Evolutionary conservation across 2,329 filamentous ascomycete genomes (phyloP).

Genomic region (Nemania abortiva): DNA sequence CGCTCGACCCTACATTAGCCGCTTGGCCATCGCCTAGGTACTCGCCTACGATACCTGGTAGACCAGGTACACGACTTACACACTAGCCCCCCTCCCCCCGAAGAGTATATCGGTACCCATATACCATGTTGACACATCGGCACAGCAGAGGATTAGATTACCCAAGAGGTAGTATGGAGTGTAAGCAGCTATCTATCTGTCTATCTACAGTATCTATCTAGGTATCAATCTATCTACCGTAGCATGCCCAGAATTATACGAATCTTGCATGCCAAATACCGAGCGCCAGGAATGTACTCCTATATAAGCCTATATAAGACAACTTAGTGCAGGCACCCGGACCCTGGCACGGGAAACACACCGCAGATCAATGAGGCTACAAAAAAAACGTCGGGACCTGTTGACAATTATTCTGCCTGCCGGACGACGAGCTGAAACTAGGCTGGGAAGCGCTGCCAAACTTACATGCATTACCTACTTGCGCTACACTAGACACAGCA

Average conservation of each 20-base stretch:
- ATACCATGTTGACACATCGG: neutral
- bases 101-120: neutral
- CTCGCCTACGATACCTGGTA: neutral
- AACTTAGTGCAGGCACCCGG: slow-evolving; percentile 26
- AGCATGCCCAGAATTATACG: slow-evolving; percentile 28
- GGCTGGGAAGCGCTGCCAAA: slow-evolving; percentile 1
- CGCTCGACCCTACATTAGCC: neutral
- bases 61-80: neutral
- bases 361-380: slow-evolving; percentile 28
- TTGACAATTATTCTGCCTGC: slow-evolving; percentile 24
- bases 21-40: slow-evolving; percentile 1
- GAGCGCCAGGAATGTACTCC: slow-evolving; percentile 10
- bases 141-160: neutral
- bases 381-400: slow-evolving; percentile 1
- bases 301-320: slow-evolving; percentile 8
- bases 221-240: neutral
- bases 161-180: neutral
- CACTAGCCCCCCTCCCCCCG: neutral
- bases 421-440: slow-evolving; percentile 25
- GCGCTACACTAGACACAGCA: slow-evolving; percentile 9
- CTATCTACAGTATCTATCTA: neutral
- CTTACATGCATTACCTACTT: slow-evolving; percentile 11
- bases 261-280: slow-evolving; percentile 28
- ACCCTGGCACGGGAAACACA: slow-evolving; percentile 26
- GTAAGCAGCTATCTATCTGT: neutral